phyloP scores from a whole-genome alignment of 768 basidiomycete species.

The Lentinula sp. region DNA sequence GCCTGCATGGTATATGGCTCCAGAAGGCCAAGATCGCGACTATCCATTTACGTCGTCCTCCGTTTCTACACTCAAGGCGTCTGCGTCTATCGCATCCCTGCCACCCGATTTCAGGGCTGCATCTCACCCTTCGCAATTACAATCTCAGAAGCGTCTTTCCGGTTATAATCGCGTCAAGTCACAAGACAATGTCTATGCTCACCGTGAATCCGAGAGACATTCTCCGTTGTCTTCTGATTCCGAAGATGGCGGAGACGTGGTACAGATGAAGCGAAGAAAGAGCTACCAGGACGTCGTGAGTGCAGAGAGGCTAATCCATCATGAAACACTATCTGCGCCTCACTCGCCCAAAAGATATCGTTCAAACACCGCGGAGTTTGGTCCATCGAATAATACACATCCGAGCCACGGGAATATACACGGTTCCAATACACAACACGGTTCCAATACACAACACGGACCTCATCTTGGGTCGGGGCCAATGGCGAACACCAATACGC shows the following conservation, averaged over 20 bases:
- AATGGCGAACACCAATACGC: constrained; percentile 12
- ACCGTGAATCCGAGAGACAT: constrained; percentile 19
- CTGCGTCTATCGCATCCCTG: constrained; percentile 10
- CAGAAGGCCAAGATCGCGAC: neutral
- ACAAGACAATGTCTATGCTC: constrained; percentile 5
- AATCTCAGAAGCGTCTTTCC: constrained; percentile 19
- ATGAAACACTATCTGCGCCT: constrained; percentile 10
- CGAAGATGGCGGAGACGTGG: constrained; percentile 2
- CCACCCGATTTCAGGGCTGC: neutral
- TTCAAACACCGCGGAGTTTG: neutral
- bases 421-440: constrained; percentile 14
- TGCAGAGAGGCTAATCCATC: constrained; percentile 1
- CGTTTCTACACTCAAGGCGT: neutral
- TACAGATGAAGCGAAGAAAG: neutral
- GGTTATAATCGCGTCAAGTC: constrained; percentile 13
- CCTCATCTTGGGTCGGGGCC: constrained; percentile 8
- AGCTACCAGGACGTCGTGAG: neutral
- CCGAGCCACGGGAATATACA: constrained; percentile 15
- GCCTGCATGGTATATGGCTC: constrained; percentile 4
- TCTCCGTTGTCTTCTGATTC: constrained; percentile 25
- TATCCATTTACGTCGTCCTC: neutral
- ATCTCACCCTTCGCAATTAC: constrained; percentile 18
- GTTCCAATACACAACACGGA: constrained; percentile 14
- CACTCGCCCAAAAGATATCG: neutral
- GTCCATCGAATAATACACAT: neutral